Conservation (phyloP, 2,329 filamentous ascomycete species). For the Exophiala dermatitidis region DNA sequence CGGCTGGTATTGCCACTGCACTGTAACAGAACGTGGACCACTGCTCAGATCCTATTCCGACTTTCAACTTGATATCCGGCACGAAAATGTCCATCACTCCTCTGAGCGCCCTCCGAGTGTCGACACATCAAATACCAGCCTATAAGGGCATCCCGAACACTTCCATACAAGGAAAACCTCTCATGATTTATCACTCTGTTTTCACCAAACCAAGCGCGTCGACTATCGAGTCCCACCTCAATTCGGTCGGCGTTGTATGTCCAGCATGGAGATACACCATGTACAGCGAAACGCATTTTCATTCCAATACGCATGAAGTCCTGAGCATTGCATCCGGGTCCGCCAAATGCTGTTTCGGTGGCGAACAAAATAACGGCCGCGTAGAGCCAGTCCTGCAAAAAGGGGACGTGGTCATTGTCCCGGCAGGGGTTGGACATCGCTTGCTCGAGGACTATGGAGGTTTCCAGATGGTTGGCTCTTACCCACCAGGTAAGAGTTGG, state of each 20-base stretch:
- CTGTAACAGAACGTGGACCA: not conserved
- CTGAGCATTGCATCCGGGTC: constrained; percentile 53
- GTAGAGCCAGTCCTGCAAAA: constrained; percentile 50
- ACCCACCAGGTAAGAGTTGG: constrained; percentile 53
- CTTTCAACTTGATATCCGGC: no score
- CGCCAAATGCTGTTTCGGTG: constrained; percentile 59
- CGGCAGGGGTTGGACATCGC: constrained; percentile 59
- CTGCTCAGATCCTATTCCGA: not conserved
- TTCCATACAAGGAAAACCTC: constrained; percentile 54
- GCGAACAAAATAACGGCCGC: constrained; percentile 51
- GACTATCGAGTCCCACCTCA: constrained; percentile 52
- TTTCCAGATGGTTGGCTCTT: constrained; percentile 62
- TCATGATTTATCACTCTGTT: constrained; percentile 58
- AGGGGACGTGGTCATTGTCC: constrained; percentile 59
- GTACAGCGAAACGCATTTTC: constrained; percentile 60
- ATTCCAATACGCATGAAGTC: constrained; percentile 61
- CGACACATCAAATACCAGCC: constrained; percentile 52
- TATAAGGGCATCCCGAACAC: constrained; percentile 57
- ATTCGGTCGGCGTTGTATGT: constrained; percentile 46
- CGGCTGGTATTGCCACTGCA: no score
- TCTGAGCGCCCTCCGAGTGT: constrained; percentile 49
- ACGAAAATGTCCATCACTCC: constrained; percentile 36
- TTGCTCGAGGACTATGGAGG: constrained; percentile 47
- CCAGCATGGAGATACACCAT: constrained; percentile 65
- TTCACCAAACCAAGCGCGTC: constrained; percentile 45